These are phyloP conservation scores for Debaryomyces fabryi DNA, from an alignment of 1,139 yeast species.

Conservation along the genomic window DNA sequence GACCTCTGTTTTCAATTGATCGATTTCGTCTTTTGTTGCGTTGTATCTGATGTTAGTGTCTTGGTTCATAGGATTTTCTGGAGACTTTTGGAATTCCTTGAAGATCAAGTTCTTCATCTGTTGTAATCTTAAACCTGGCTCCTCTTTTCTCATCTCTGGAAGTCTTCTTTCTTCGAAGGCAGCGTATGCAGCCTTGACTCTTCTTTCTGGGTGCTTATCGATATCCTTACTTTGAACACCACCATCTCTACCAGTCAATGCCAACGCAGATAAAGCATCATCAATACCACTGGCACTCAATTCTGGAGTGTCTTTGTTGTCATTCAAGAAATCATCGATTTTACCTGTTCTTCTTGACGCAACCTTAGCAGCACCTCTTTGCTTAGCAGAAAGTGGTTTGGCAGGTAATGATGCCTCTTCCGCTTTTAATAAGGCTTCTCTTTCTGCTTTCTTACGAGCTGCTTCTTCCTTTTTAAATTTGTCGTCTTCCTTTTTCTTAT, in stretches of 20 bases:
- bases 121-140: conserved; percentile 79
- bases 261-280: conserved; percentile 75
- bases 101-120: conserved; percentile 73
- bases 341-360: conserved; percentile 66
- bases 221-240: conserved; percentile 63
- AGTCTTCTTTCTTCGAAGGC: conserved; percentile 73
- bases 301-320: conserved; percentile 50
- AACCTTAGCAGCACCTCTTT: conserved; percentile 73
- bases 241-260: conserved; percentile 58
- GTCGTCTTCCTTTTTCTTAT: conserved; percentile 69
- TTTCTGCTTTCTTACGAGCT: conserved; percentile 63
- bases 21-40: conserved; percentile 61
- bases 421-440: conserved; percentile 59
- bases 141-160: conserved; percentile 74
- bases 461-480: conserved; percentile 65
- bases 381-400: conserved; percentile 55
- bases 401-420: conserved; percentile 67
- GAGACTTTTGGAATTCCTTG: conserved; percentile 81
- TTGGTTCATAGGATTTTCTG: conserved; percentile 86
- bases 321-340: conserved; percentile 63
- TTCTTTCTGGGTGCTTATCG: conserved; percentile 87
- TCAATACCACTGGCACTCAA: conserved; percentile 78
- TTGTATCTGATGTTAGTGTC: conserved; percentile 64
- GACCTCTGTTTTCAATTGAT: conserved; percentile 51
- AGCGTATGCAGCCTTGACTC: conserved; percentile 79